A percentile compares a stretch with the other conserved stretches of the same genome.
Evolutionary conservation across 2,329 filamentous ascomycete species (phyloP).

Genomic region (Lachnum nothofagi): DNA sequence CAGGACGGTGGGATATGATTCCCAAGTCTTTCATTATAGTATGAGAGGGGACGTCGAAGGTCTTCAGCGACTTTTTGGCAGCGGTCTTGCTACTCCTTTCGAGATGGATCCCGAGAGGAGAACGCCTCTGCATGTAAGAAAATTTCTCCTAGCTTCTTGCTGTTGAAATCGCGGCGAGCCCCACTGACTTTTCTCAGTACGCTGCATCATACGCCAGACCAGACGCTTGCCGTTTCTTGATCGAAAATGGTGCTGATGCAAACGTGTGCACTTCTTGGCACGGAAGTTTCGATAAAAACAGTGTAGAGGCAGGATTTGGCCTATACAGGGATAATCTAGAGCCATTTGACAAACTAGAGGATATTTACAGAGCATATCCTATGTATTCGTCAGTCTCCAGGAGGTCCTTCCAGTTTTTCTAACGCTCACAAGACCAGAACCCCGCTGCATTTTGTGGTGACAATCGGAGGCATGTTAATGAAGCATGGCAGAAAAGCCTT

Average conservation of each 20-base stretch:
- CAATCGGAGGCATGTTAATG: background rate
- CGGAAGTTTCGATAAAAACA: background rate
- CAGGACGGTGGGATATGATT: conserved; percentile 3
- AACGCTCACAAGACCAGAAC: background rate
- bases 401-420: background rate
- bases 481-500: background rate
- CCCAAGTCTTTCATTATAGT: conserved; percentile 4
- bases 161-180: no score
- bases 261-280: background rate
- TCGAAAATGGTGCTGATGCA: conserved; percentile 1
- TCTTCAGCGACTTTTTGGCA: background rate
- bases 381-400: background rate
- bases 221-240: background rate
- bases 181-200: background rate
- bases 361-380: background rate
- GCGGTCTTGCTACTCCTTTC: background rate
- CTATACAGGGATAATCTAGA: background rate
- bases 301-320: background rate
- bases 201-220: background rate
- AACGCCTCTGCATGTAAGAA: conserved; percentile 4
- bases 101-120: background rate
- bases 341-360: background rate
- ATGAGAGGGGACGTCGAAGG: conserved; percentile 5
- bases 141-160: background rate
- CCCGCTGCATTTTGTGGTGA: background rate